Base-by-base conservation (phyloP, 1,284 basidiomycete species). In the Puccinia triticina region DNA sequence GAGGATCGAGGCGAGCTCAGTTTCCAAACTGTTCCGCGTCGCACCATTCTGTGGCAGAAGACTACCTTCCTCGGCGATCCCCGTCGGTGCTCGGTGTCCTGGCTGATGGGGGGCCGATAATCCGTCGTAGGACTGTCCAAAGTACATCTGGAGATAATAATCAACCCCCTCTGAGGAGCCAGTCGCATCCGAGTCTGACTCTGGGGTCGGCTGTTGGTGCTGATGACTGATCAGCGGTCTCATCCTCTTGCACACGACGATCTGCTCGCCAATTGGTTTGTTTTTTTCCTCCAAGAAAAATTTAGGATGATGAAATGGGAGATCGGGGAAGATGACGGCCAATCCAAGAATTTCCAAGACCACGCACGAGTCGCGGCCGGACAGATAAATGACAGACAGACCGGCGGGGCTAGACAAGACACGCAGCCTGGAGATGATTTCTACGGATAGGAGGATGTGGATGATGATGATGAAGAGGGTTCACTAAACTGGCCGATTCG, bases 101-200 rank as follows among this genome's bases (percentile, higher is more conserved):
- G 16, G 57, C 26, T 32, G 69, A 72, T 32, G 18, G 11, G 3
- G 23, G 21, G 32, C n/a, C 14, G 74, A 34, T 76, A 76, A 29
- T 26, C n/a, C 61, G 61, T 66, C 40, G 61, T 64, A 77, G 59
- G 75, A 57, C 50, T 77, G 75, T 50, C 61, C 59, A 64, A 77
- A 77, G 43, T 77, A 77, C 57, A 66, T 64, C 43, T 77, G 59
- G 23, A 77, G 61, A 75, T 75, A 77, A 50, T 66, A 77, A 50
- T 77, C 75, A 66, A 67, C 37, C 57, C 75, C 61, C 61, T 77
- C 61, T 67, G 61, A 77, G 40, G 59, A 64, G 18, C 57, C 43
- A 43, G 75, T 77, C 12, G 26, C 59, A 43, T 77, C 75, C 29
- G 75, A 77, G 59, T 77, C 75, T 26, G 75, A 67, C 29, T 43